Evolutionary conservation across 345 rosid genomes (phyloP).

Genomic region (Melastoma malabathricum): DNA sequence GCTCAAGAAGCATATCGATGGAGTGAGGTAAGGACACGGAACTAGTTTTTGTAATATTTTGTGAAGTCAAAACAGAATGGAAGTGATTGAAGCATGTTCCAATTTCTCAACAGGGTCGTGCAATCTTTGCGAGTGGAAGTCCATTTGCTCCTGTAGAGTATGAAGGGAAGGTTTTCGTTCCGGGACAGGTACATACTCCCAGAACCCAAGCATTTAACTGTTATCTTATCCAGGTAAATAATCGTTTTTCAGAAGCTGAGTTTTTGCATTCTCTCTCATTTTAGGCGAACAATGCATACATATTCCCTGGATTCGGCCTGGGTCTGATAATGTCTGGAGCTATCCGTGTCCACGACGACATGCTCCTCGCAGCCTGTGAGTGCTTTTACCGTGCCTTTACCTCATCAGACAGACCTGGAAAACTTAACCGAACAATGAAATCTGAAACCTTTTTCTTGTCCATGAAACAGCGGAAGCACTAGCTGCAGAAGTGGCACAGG

Average conservation of each 20-base stretch:
- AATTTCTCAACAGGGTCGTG: conserved; percentile 47
- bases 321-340: conserved; percentile 84
- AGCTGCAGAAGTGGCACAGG: conserved; percentile 58
- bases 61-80: background rate
- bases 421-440: background rate
- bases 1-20: conserved; percentile 91
- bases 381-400: too few relatives aligned
- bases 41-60: background rate
- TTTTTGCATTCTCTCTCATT: conserved; percentile 4
- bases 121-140: conserved; percentile 92
- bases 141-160: conserved; percentile 73
- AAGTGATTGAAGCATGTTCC: too few relatives aligned
- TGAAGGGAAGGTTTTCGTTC: conserved; percentile 45
- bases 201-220: background rate
- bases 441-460: background rate
- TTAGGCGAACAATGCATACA: conserved; percentile 85
- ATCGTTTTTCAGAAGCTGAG: background rate
- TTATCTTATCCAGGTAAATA: background rate
- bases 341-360: conserved; percentile 63
- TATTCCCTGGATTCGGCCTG: conserved; percentile 88
- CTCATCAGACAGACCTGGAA: background rate
- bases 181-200: conserved; percentile 55
- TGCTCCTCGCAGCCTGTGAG: conserved; percentile 91
- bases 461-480: conserved; percentile 54
- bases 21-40: conserved; percentile 44